Evolutionary conservation across 805 yeast species (phyloP), one percentile per base, ranked within the genome.

Genomic region (Priceomyces castillae): DNA sequence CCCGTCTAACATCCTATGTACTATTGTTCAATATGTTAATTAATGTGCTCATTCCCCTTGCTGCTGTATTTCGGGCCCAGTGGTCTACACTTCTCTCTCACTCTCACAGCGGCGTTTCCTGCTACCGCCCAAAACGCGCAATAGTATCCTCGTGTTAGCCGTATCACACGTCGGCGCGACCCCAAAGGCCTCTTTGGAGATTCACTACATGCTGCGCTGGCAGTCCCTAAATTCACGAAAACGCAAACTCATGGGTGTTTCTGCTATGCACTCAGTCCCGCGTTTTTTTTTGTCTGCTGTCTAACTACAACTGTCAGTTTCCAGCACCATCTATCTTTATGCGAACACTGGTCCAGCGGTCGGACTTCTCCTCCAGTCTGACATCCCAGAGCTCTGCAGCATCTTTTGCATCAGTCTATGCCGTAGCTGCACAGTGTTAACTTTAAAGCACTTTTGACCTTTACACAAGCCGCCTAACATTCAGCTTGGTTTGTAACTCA

Each of bases 401-500:
- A n/a, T 9, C 31, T 10, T 28, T 28, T n/a, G 31, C 31, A 28
- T n/a, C 31, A 5, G 15, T 28, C 12, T 12, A n/a, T 28, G 31
- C n/a, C 10, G 31, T 12, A 28, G 12, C 12, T 28, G 31, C 31
- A 28, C 31, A 9, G 4, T 28, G 5, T 5, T 9, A 6, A 7
- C 25, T 22, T 22, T 22, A 6, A 9, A 22, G 25, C 6, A 9
- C 25, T 9, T 22, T 7, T 22, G 25, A 28, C 31, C 31, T 28
- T n/a, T n/a, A 28, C 31, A 28, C 31, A 28, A 28, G 31, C 15
- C 15, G 15, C 31, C 15, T 5, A 28, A n/a, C 9, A 23, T 23
- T 19, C 28, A 3, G 11, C 26, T 11, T 26, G 40, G 31, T 37
- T 37, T 37, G 40, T 37, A 37, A 37, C 28, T 6, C 40, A 37